Evolutionary conservation across 352 stramenopile genomes (phyloP).

Genomic region (Globisporangium paroecandrum): DNA sequence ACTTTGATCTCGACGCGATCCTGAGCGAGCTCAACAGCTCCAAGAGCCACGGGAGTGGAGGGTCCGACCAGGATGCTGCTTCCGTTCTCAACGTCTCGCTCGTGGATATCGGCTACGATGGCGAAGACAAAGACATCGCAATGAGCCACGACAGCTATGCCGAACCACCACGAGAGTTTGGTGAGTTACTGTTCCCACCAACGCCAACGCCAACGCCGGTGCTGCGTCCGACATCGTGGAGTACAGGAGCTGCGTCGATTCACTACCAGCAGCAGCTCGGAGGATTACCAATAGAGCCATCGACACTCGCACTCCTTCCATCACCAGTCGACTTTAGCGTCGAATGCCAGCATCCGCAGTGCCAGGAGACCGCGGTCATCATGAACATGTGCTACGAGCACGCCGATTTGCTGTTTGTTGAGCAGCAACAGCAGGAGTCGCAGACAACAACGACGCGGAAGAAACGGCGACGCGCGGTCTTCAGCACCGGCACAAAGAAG

Average conservation of each 20-base stretch:
- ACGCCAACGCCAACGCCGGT: neutral
- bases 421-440: neutral
- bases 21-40: constrained; percentile 6
- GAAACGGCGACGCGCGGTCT: neutral
- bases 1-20: constrained; percentile 6
- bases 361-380: neutral
- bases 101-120: neutral
- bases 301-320: neutral
- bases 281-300: neutral
- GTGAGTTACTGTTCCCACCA: neutral
- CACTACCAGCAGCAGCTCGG: neutral
- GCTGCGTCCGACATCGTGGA: neutral
- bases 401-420: neutral
- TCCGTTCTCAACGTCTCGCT: constrained; percentile 12
- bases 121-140: neutral
- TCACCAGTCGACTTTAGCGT: neutral
- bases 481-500: constrained; percentile 5
- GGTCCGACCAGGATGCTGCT: neutral
- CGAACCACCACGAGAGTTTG: neutral
- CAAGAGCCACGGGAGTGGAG: constrained; percentile 2
- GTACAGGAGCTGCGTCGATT: neutral
- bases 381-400: constrained; percentile 10
- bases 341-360: constrained; percentile 4
- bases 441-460: constrained; percentile 18
- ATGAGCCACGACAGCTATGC: neutral